These are phyloP conservation scores for Westerdykella ornata DNA, from an alignment of 2,329 filamentous ascomycete genomes.

Conservation along the genomic window DNA sequence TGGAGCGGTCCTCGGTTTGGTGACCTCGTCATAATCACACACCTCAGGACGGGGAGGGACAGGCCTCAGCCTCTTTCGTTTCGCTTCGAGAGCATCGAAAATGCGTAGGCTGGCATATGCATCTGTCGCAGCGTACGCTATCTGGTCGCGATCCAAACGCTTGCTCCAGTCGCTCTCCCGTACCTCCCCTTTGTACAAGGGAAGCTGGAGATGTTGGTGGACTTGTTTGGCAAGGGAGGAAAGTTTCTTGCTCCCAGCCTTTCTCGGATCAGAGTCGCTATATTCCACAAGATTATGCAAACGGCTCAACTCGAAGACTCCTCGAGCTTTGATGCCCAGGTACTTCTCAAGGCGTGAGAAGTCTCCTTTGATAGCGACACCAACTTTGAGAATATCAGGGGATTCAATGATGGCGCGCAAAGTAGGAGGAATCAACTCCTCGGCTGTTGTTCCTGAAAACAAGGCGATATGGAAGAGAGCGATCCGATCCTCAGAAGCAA, in stretches of 20 bases:
- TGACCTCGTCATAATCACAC: constrained; percentile 60
- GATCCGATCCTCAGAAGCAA: constrained; percentile 70
- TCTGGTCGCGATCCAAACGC: constrained; percentile 56
- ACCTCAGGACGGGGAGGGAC: constrained; percentile 63
- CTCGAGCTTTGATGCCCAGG: constrained; percentile 52
- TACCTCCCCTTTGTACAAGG: constrained; percentile 74
- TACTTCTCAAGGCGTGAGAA: constrained; percentile 59
- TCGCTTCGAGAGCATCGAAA: constrained; percentile 63
- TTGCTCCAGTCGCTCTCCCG: constrained; percentile 69
- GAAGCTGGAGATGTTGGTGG: constrained; percentile 62
- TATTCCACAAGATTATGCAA: constrained; percentile 64
- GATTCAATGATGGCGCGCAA: constrained; percentile 69
- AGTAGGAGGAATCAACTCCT: constrained; percentile 60
- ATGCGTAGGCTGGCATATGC: constrained; percentile 77
- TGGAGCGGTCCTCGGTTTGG: constrained; percentile 41
- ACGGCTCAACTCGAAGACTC: constrained; percentile 76
- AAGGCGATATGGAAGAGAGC: constrained; percentile 72
- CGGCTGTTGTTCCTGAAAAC: constrained; percentile 30
- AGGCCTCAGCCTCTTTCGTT: constrained; percentile 60
- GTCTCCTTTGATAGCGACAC: constrained; percentile 64
- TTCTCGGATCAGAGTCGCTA: constrained; percentile 50
- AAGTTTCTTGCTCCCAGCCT: constrained; percentile 46
- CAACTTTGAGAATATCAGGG: constrained; percentile 61
- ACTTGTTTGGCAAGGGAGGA: constrained; percentile 66
- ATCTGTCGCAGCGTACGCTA: constrained; percentile 70